phyloP scores from a whole-genome alignment of 2,329 filamentous ascomycete genomes.

The Blumeria graminis region DNA sequence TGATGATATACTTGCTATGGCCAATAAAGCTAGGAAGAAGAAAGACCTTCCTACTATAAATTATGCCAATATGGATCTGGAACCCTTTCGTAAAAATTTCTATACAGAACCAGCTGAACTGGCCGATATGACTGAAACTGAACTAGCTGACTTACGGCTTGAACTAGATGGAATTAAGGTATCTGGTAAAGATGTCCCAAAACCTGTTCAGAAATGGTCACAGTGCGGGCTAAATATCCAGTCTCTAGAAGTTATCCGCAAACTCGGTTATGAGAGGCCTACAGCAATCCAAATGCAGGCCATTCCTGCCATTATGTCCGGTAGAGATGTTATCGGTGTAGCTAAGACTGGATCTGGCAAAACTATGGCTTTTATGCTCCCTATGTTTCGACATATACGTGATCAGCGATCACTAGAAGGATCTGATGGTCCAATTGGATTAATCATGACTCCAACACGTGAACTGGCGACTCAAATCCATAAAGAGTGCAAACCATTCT shows the following conservation, averaged over 20 bases:
- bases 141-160: constrained; percentile 55
- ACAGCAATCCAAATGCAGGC: constrained; percentile 92
- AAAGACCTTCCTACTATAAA: constrained; percentile 81
- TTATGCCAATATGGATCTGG: constrained; percentile 66
- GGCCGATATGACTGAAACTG: constrained; percentile 58
- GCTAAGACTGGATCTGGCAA: constrained; percentile 97
- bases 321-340: constrained; percentile 82
- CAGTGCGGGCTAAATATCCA: constrained; percentile 78
- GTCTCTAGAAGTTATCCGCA: constrained; percentile 63
- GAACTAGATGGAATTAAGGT: constrained; percentile 94
- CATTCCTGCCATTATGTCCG: constrained; percentile 85
- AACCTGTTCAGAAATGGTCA: constrained; percentile 88
- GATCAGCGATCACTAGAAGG: constrained; percentile 66
- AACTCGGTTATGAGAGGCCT: constrained; percentile 63
- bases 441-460: constrained; percentile 85
- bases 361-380: constrained; percentile 81
- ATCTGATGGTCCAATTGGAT: constrained; percentile 63
- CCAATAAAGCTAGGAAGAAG: constrained; percentile 47
- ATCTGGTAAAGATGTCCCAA: constrained; percentile 65
- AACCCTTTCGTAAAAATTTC: constrained; percentile 78
- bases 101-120: constrained; percentile 80
- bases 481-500: constrained; percentile 78
- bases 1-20: constrained; percentile 38
- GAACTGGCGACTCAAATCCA: constrained; percentile 89
- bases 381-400: constrained; percentile 95